Evolutionary conservation across 202 grass and related monocot genomes (phyloP), one percentile per base, ranked within the genome.

Genomic region (Saccharum hybrid): DNA sequence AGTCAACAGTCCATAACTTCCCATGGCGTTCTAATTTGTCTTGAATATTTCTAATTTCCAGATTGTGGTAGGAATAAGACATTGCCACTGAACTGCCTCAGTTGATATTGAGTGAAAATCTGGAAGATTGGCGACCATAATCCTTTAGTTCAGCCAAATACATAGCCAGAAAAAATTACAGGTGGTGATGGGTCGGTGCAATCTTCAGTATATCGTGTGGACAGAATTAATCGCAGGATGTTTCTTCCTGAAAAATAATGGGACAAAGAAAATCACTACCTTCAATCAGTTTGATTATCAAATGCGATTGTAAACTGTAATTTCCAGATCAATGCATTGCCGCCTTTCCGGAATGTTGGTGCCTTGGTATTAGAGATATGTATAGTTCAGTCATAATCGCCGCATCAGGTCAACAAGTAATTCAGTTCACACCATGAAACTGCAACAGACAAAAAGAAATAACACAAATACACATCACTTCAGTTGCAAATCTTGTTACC

Each of bases 221-320:
- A 8, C 26, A 66, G 9, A 82, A 8, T 64, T 48, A 19, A 45
- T 8, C 40, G 7, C 36, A 37, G 40, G 1, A 15, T 42, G 48
- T 65, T 41, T 21, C 66, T 41, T n/a, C 5, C 71, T 13, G 4
- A 26, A 76, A 66, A 75, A 73, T 2, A 67, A 56, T 7, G 3
- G 31, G 26, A 38, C 8, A 38, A 66, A 28, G 4, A 39, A 76
- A 40, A 76, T 43, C 48, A 43, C 31, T 84, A 84, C 72, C 62
- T 68, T 40, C 36, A 84, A 49, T 30, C 43, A 51, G 23, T 72
- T 31, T 18, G 13, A 72, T 45, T 45, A 46, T 28, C 12, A 71
- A 71, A 71, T 71, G 2, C 1, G 39, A 42, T 42, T 23, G 9
- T 21, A 56, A 56, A 68, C 14, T 15, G 49, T 7, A 19, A 19